A percentile compares a stretch with the other conserved stretches of the same genome.
Conservation (phyloP, 148 eudicot species). For the Silene conica region DNA sequence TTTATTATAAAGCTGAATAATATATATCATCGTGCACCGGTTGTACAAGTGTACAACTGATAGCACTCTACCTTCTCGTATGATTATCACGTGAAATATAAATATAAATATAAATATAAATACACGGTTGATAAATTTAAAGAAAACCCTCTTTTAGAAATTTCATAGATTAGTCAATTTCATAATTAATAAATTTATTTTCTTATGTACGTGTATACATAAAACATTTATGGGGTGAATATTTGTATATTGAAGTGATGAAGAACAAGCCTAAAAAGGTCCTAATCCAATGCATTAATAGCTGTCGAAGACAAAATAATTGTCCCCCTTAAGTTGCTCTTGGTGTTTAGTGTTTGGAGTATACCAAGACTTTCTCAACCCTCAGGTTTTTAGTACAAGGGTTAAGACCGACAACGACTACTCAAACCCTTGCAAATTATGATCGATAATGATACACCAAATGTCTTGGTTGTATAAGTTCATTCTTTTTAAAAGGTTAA, state of each 20-base stretch:
- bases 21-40: too few species aligned
- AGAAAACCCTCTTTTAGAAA: too few species aligned
- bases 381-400: not conserved
- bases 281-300: not conserved
- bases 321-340: not conserved
- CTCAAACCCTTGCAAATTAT: not conserved
- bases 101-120: too few species aligned
- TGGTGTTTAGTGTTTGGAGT: not conserved
- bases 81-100: too few species aligned
- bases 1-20: too few species aligned
- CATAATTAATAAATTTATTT: too few species aligned
- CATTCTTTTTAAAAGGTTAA: not conserved
- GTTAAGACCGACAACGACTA: not conserved
- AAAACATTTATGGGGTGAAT: too few species aligned
- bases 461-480: not conserved
- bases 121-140: too few species aligned
- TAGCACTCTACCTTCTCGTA: too few species aligned
- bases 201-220: too few species aligned
- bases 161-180: too few species aligned
- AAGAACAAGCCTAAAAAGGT: not conserved
- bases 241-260: not conserved
- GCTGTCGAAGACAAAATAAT: constrained; percentile 5
- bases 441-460: not conserved
- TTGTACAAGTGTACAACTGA: too few species aligned
- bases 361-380: not conserved